Evolutionary conservation across 331 rosid species (phyloP).

Genomic region (Malus hybrid): DNA sequence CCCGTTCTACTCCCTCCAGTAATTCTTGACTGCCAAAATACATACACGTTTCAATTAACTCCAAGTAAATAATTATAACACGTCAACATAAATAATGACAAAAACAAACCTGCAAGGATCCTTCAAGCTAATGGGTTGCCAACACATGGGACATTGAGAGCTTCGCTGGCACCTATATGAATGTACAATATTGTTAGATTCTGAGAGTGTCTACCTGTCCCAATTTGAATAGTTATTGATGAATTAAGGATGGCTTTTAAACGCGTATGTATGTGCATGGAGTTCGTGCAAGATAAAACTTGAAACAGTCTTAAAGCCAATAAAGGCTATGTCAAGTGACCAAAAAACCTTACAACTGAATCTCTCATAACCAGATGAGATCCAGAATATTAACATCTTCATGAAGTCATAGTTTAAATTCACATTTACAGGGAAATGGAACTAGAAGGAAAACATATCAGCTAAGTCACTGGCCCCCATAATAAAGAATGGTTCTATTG

Average conservation of each 20-base stretch:
- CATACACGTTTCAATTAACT: conserved; percentile 11
- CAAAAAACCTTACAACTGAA: background rate
- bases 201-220: background rate
- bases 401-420: background rate
- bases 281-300: background rate
- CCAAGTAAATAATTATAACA: background rate
- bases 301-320: background rate
- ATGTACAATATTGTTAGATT: conserved; percentile 5
- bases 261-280: no score
- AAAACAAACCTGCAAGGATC: conserved; percentile 67
- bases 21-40: conserved; percentile 72
- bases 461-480: background rate
- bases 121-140: conserved; percentile 75
- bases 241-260: background rate
- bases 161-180: conserved; percentile 83
- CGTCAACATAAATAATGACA: background rate
- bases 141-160: conserved; percentile 97
- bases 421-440: background rate
- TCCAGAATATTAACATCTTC: background rate
- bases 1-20: conserved; percentile 72
- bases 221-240: background rate
- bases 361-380: background rate
- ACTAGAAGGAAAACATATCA: background rate
- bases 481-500: background rate
- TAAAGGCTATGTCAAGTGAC: background rate